These are phyloP conservation scores for Chlorella vulgaris DNA, from an alignment of 139 green algal genomes.

Conservation along the genomic window DNA sequence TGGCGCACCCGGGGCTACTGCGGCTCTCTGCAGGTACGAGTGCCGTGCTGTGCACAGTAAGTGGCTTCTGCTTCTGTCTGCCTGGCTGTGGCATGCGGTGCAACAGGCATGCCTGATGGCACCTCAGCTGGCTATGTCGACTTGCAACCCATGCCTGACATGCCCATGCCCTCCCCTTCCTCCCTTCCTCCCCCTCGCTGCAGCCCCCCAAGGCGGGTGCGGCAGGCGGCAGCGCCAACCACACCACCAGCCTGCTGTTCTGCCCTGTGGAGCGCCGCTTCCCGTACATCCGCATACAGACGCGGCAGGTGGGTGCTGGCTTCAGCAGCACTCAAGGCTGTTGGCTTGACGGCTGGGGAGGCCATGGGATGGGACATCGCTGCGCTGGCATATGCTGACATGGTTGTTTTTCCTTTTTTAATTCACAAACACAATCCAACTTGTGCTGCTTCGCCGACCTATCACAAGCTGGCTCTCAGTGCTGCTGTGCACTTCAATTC, in stretches of 20 bases:
- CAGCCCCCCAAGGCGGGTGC: slow-evolving; percentile 23
- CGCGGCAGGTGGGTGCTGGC: slow-evolving; percentile 78
- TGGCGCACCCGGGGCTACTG: slow-evolving; percentile 84
- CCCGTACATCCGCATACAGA: slow-evolving; percentile 89
- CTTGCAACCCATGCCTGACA: too few relatives aligned
- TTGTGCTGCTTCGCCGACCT: too few relatives aligned
- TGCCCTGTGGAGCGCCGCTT: slow-evolving; percentile 79
- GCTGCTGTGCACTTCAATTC: too few relatives aligned
- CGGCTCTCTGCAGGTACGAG: slow-evolving; percentile 59
- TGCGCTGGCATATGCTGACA: too few relatives aligned
- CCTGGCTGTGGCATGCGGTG: too few relatives aligned
- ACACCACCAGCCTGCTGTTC: slow-evolving; percentile 67
- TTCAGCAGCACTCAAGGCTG: neutral
- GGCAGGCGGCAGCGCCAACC: slow-evolving; percentile 19
- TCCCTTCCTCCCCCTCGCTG: slow-evolving; percentile 23
- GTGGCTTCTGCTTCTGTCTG: too few relatives aligned
- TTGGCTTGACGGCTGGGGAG: neutral
- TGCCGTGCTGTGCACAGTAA: neutral
- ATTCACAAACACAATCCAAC: too few relatives aligned
- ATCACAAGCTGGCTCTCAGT: too few relatives aligned
- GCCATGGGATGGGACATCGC: neutral
- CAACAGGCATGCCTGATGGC: too few relatives aligned
- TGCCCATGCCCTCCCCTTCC: too few relatives aligned
- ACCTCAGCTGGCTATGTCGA: too few relatives aligned
- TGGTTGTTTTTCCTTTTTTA: too few relatives aligned